Conservation (phyloP, 208 protist species). For the Crithidia acanthocephali region DNA sequence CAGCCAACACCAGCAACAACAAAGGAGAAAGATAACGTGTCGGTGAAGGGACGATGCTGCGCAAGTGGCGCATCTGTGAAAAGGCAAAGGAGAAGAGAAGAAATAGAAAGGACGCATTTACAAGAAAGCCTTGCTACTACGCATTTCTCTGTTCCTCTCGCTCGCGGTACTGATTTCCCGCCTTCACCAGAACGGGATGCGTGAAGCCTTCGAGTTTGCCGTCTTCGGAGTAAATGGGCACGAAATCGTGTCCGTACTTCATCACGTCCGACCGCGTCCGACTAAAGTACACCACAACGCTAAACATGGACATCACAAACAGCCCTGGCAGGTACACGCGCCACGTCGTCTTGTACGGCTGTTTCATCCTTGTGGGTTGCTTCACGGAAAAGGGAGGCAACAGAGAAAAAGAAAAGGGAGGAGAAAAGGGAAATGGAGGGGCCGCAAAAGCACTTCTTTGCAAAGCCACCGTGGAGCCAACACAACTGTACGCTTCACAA, state of each 20-base stretch:
- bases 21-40: not conserved
- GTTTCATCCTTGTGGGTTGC: conserved; percentile 51
- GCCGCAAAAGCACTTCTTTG: no score
- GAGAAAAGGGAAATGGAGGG: not conserved
- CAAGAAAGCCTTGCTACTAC: not conserved
- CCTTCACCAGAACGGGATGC: conserved; percentile 82
- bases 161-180: conserved; percentile 76
- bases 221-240: conserved; percentile 88
- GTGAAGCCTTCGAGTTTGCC: conserved; percentile 90
- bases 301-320: conserved; percentile 73
- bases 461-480: no score
- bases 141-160: conserved; percentile 42
- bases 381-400: not conserved
- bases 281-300: conserved; percentile 72
- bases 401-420: conserved; percentile 15
- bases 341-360: conserved; percentile 81
- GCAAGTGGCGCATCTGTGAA: conserved; percentile 1
- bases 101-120: not conserved
- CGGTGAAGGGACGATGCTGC: not conserved
- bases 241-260: conserved; percentile 87
- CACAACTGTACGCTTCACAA: no score
- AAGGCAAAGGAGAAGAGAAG: no score
- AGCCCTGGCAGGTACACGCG: conserved; percentile 78
- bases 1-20: no score
- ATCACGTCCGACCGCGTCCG: conserved; percentile 58